A percentile compares a stretch with the other conserved stretches of the same genome.
These are phyloP conservation scores for Vigna radiata DNA, from an alignment of 306 rosid species.

Conservation along the genomic window DNA sequence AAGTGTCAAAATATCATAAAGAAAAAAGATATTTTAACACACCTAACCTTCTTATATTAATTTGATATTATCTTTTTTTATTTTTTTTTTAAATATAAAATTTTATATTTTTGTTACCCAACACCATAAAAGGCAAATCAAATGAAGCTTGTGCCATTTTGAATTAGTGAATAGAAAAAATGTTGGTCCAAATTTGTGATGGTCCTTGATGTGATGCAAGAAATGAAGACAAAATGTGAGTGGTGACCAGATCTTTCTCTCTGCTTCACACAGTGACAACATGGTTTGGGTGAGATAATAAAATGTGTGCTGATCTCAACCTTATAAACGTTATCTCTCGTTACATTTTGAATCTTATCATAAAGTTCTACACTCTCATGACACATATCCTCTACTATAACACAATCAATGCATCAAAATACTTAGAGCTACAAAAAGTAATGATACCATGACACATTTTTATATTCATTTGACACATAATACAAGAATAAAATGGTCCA, in stretches of 20 bases:
- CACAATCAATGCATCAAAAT: not conserved
- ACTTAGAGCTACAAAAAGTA: not conserved
- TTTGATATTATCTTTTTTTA: too few relatives aligned
- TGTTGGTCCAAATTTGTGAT: constrained; percentile 22
- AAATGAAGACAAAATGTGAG: constrained; percentile 32
- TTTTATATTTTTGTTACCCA: too few relatives aligned
- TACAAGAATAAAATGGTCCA: too few relatives aligned
- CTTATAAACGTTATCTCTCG: constrained; percentile 66
- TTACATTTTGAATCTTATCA: constrained; percentile 30
- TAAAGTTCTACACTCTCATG: constrained; percentile 14
- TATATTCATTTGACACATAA: too few relatives aligned
- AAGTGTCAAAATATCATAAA: too few relatives aligned
- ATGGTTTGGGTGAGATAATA: constrained; percentile 35
- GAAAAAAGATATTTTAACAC: too few relatives aligned
- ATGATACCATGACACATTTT: too few relatives aligned
- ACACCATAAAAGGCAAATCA: constrained; percentile 26
- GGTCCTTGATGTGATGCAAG: constrained; percentile 21
- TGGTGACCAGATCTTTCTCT: constrained; percentile 20
- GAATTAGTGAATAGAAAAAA: not conserved
- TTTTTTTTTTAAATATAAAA: too few relatives aligned
- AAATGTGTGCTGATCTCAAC: constrained; percentile 52
- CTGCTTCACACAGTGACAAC: constrained; percentile 38
- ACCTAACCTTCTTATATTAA: too few relatives aligned
- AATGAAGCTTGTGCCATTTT: constrained; percentile 5
- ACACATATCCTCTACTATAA: not conserved